phyloP scores from a whole-genome alignment of 768 basidiomycete genomes.

The Xerocomellus dryophilus region DNA sequence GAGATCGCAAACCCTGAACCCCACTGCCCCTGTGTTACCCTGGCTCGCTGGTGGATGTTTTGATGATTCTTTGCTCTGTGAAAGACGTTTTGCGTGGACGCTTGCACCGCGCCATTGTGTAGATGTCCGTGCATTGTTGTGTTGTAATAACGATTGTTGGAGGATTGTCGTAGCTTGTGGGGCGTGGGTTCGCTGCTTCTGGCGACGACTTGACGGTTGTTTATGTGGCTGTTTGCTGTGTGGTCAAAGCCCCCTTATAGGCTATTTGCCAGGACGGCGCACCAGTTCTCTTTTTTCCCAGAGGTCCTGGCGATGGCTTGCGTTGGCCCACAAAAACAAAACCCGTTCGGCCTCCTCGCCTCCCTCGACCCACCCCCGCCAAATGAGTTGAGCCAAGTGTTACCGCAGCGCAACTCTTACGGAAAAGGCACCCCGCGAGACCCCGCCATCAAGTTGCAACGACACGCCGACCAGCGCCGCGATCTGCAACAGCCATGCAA shows the following conservation, averaged over 20 bases:
- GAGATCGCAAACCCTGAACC: slow-evolving; percentile 9
- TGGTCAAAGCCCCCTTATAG: neutral
- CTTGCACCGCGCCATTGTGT: neutral
- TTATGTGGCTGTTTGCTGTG: slow-evolving; percentile 11
- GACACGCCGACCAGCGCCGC: neutral
- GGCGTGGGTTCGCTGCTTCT: neutral
- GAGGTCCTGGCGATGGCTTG: slow-evolving; percentile 4
- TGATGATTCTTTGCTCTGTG: neutral
- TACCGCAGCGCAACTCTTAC: neutral
- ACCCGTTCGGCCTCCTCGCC: slow-evolving; percentile 5
- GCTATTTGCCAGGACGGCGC: neutral
- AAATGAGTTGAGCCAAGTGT: neutral
- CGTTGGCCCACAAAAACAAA: neutral
- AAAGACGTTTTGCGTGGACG: neutral
- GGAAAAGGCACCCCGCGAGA: neutral
- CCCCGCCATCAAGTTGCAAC: neutral
- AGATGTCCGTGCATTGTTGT: neutral
- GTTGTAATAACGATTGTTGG: neutral
- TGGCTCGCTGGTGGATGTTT: neutral
- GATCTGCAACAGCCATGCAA: neutral
- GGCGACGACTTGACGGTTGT: slow-evolving; percentile 20
- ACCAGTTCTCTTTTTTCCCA: neutral
- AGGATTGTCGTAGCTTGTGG: neutral
- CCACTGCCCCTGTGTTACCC: neutral
- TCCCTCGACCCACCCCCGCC: neutral